These are phyloP conservation scores for Penicillium manginii DNA, from an alignment of 495 filamentous ascomycete species.

Conservation along the genomic window DNA sequence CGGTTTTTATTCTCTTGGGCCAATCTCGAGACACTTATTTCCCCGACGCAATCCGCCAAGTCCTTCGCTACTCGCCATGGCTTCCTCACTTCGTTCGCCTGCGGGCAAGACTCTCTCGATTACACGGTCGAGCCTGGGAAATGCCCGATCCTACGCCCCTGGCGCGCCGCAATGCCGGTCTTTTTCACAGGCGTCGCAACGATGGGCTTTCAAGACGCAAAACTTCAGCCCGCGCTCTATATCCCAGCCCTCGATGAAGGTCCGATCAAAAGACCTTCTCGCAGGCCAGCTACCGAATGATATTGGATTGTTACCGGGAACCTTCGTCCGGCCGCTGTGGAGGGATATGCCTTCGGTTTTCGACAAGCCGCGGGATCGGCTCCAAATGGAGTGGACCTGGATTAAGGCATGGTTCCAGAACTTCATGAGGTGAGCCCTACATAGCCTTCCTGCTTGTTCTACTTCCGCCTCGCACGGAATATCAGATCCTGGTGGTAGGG, in stretches of 20 bases:
- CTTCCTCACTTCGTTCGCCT: conserved; percentile 38
- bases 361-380: conserved; percentile 42
- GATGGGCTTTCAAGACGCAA: conserved; percentile 28
- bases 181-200: conserved; percentile 41
- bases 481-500: neutral
- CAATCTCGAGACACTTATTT: conserved; percentile 5
- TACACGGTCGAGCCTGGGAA: conserved; percentile 16
- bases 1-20: conserved; percentile 31
- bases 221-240: conserved; percentile 28
- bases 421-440: conserved; percentile 41
- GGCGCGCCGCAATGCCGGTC: conserved; percentile 36
- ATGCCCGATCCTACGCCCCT: conserved; percentile 19
- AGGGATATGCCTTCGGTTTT: conserved; percentile 60
- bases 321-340: conserved; percentile 63
- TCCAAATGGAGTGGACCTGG: conserved; percentile 52
- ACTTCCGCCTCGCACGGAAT: neutral
- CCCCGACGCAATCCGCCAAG: conserved; percentile 11
- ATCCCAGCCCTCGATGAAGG: conserved; percentile 47
- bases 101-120: conserved; percentile 24
- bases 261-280: conserved; percentile 31
- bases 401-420: conserved; percentile 45
- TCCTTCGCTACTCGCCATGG: conserved; percentile 33
- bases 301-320: conserved; percentile 58
- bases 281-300: conserved; percentile 47
- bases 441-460: neutral